Conservation (phyloP, 2,329 filamentous ascomycete genomes). For the Ceratocystis lukuohia region DNA sequence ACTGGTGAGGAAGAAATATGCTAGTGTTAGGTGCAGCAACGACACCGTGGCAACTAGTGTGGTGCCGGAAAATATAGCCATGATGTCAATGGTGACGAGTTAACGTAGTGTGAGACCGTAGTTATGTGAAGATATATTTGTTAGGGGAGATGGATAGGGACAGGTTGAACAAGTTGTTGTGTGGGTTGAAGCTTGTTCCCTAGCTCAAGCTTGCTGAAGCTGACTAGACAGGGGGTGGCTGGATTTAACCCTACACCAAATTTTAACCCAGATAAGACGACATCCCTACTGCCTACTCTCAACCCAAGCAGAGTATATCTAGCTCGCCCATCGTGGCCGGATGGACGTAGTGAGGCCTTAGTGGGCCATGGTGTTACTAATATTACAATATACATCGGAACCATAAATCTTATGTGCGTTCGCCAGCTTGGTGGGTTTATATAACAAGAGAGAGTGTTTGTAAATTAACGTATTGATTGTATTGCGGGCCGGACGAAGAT, state of each 20-base stretch:
- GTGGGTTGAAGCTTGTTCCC: background rate
- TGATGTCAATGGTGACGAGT: conserved; percentile 30
- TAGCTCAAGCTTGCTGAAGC: background rate
- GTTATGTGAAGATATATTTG: background rate
- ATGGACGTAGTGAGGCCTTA: too few species aligned
- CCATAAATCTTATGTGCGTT: background rate
- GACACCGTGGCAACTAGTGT: conserved; percentile 71
- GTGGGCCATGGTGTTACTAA: too few species aligned
- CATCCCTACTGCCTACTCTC: too few species aligned
- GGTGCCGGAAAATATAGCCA: conserved; percentile 69
- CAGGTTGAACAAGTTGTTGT: background rate
- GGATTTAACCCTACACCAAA: background rate
- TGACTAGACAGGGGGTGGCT: background rate
- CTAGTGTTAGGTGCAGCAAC: conserved; percentile 72
- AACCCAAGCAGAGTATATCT: too few species aligned
- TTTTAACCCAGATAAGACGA: background rate
- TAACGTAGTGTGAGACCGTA: background rate
- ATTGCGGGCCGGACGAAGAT: too few species aligned
- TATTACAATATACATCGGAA: too few species aligned
- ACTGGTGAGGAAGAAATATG: conserved; percentile 67
- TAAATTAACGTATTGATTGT: background rate
- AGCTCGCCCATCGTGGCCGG: too few species aligned
- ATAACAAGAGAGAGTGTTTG: background rate
- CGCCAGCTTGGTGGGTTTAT: background rate
- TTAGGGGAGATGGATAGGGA: background rate